Percentiles rank a stretch among this genome's conserved stretches.
Conservation (phyloP, 768 basidiomycete genomes). For the Lactarius indigo region DNA sequence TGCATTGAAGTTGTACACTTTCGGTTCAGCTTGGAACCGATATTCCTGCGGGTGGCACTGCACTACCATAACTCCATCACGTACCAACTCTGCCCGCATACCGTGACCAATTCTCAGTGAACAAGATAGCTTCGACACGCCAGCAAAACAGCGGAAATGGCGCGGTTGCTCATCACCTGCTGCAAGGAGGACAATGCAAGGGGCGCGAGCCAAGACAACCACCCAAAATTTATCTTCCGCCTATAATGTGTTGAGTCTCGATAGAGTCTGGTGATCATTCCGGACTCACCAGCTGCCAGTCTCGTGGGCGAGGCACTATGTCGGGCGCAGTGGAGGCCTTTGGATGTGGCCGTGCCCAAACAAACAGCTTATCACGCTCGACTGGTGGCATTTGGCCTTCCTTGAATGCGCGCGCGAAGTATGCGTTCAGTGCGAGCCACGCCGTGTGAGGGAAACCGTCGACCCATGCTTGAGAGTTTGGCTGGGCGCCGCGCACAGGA, state of each 20-base stretch:
- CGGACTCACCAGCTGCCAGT: slow-evolving; percentile 33
- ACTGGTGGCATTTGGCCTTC: slow-evolving; percentile 36
- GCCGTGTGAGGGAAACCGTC: slow-evolving; percentile 47
- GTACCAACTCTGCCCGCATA: slow-evolving; percentile 32
- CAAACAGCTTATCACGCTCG: slow-evolving; percentile 35
- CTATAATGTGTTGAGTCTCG: slow-evolving; percentile 22
- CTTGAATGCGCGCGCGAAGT: slow-evolving; percentile 41
- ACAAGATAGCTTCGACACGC: slow-evolving; percentile 36
- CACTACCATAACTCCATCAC: slow-evolving; percentile 31
- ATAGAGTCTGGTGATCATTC: not conserved
- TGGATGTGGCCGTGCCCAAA: slow-evolving; percentile 40
- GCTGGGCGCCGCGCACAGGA: slow-evolving; percentile 66
- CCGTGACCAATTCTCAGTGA: slow-evolving; percentile 29
- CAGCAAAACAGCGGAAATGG: slow-evolving; percentile 28
- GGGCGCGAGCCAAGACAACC: slow-evolving; percentile 35
- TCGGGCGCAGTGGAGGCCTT: slow-evolving; percentile 31
- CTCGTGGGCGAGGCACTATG: slow-evolving; percentile 30
- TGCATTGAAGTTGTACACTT: slow-evolving; percentile 41
- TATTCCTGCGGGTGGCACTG: slow-evolving; percentile 33
- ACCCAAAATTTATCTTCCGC: slow-evolving; percentile 40
- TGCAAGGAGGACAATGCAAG: slow-evolving; percentile 32
- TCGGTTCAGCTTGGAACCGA: slow-evolving; percentile 32
- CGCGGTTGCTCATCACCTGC: slow-evolving; percentile 22
- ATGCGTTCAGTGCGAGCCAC: slow-evolving; percentile 39
- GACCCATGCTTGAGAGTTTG: slow-evolving; percentile 68